Base-by-base conservation (phyloP, 768 basidiomycete species). In the Dentipellis fragilis region DNA sequence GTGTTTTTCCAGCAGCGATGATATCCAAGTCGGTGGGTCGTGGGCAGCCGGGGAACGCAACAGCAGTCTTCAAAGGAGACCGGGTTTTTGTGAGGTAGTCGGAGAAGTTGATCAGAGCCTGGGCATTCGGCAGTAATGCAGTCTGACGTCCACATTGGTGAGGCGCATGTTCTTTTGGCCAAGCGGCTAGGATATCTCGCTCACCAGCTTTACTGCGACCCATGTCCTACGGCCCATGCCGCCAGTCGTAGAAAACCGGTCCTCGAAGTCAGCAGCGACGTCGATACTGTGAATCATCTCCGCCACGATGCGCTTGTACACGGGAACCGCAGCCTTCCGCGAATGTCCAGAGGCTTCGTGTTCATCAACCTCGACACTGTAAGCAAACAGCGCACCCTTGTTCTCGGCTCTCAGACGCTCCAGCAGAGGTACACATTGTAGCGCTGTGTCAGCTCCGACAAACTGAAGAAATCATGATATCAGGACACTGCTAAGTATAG, bases 281-380 rank as follows among this genome's bases (percentile, higher is more conserved):
- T 93, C 83, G 45, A 95, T 83, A 56, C 82, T 84, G 49, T 74
- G 76, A 37, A 91, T 71, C 65, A 88, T 88, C 70, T 95, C 93
- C 17, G 80, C 71, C 0, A 92, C 79, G 57, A 86, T 80, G 23
- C 74, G 77, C 65, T 84, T 81, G 68, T 89, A 77, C 6, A 73
- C 68, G 9, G 69, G 70, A 49, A 68, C 59, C 53, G 37, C 53
- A 5, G 62, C 53, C 38, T 67, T 62, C 34, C 61, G 59, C 23
- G 51, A 56, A 42, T 56, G 59, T 6, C 69, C 72, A 0, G 73
- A 71, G 4, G 79, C 78, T 39, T 80, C 74, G 10, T 68, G 68
- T 62, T 84, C 80, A 60, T 91, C 83, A 10, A 88, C 91, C 68
- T 94, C 91, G 23, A 91, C 90, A 51, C 84, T 87, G 70, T 96